Evolutionary conservation across 306 rosid genomes (phyloP), one percentile per base, ranked within the genome.

Genomic region (Acacia confusa): DNA sequence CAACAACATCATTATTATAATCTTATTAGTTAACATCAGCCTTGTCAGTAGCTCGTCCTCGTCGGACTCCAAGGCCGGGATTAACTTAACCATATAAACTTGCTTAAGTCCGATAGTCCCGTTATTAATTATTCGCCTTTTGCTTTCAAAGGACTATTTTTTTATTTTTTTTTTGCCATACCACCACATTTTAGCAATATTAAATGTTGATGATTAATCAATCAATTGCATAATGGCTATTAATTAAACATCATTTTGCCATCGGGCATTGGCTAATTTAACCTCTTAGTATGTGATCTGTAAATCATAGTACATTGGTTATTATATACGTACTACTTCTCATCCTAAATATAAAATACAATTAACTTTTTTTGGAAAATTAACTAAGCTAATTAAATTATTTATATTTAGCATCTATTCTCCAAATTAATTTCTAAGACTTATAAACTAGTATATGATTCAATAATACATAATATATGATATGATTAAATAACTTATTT

Each of bases 101-200:
- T 7, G 13, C 34, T 75, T 65, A 77, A 75, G 25, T 84, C 84
- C 88, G 84, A 80, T 70, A 71, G 70, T 77, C 87, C 85, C 83
- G 16, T 14, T 2, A 47, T 47, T 47, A 14, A 48, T 83, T 73
- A 48, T 83, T 73, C 22, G 58, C 36, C 83, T 70, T 70, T 76
- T 61, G 80, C 36, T 80, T 83, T 76, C 76, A 84, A 66, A 71
- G 79, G 73, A 36, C 38, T 5, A 34, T 4, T 4, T 4, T 4
- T 34, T 0, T 34, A 0, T 34, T 34, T 34, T 34, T 4, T 34
- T 34, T 4, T 4, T 0, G 38, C 40, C 40, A 36, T 6, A 36
- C 7, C 6, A 77, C 58, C 71, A 25, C 48, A 10, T 70, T 40
- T 41, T 38, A 8, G 27, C 65, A 58, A 12, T 48, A 50, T 48